phyloP scores from a whole-genome alignment of 345 rosid genomes.

The Eucalyptus regnans region DNA sequence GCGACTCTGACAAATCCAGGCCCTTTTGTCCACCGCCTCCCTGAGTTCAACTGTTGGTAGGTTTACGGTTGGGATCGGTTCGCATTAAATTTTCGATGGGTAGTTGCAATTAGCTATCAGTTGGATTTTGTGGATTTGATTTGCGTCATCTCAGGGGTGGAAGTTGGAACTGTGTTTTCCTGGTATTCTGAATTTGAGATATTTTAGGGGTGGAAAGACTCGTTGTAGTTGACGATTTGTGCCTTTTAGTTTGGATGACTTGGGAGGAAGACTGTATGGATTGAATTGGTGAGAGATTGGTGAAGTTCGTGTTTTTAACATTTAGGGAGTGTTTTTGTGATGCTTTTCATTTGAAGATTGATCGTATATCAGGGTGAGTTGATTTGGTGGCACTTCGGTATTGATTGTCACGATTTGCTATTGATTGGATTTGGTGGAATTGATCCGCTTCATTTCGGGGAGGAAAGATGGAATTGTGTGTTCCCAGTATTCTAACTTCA shows the following conservation, averaged over 20 bases:
- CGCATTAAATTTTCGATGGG: background rate
- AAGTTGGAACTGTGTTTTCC: background rate
- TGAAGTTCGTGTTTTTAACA: background rate
- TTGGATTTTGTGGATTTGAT: background rate
- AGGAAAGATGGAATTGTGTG: no score
- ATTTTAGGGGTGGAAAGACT: background rate
- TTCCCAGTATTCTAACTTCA: no score
- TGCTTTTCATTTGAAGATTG: no score
- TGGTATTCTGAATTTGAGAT: background rate
- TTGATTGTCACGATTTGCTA: no score
- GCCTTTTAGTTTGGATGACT: background rate
- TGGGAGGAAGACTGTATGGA: background rate
- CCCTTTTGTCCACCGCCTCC: slow-evolving; percentile 85
- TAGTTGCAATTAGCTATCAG: background rate
- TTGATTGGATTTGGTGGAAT: no score
- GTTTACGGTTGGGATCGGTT: background rate
- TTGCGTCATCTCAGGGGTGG: background rate
- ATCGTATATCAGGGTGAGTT: no score
- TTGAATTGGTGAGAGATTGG: background rate
- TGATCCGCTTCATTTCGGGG: no score
- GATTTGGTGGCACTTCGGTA: no score
- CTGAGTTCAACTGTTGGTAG: slow-evolving; percentile 85
- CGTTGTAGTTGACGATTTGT: background rate
- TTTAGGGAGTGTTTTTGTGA: background rate
- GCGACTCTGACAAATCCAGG: slow-evolving; percentile 80